A percentile compares a stretch with the other conserved stretches of the same genome.
These are phyloP conservation scores for Isatis lusitanica DNA, from an alignment of 441 rosid genomes.

Conservation along the genomic window DNA sequence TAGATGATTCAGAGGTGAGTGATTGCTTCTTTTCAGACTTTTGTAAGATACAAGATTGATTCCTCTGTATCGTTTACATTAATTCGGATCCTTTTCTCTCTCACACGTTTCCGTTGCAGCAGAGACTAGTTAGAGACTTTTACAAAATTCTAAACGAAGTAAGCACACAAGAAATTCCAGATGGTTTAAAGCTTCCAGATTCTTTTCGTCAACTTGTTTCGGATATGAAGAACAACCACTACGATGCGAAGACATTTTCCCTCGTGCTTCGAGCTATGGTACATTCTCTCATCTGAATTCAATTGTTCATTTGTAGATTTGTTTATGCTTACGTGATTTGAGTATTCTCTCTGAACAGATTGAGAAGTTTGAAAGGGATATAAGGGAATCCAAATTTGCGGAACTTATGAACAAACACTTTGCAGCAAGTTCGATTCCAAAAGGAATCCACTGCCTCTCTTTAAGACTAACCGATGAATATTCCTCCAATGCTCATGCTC, in stretches of 20 bases:
- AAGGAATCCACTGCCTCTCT: slow-evolving; percentile 90
- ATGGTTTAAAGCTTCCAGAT: slow-evolving; percentile 73
- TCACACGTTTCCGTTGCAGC: slow-evolving; percentile 37
- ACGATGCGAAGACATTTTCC: slow-evolving; percentile 83
- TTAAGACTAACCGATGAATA: slow-evolving; percentile 89
- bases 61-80: slow-evolving; percentile 25
- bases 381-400: slow-evolving; percentile 81
- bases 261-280: slow-evolving; percentile 85
- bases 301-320: not conserved
- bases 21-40: slow-evolving; percentile 5
- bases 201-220: slow-evolving; percentile 80
- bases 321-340: not conserved
- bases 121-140: slow-evolving; percentile 82
- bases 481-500: slow-evolving; percentile 94
- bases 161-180: slow-evolving; percentile 73
- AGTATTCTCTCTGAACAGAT: slow-evolving; percentile 47
- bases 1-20: slow-evolving; percentile 84
- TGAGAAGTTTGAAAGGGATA: slow-evolving; percentile 80
- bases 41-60: not conserved
- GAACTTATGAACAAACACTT: slow-evolving; percentile 95
- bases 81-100: slow-evolving; percentile 29
- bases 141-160: slow-evolving; percentile 78
- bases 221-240: slow-evolving; percentile 75
- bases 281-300: slow-evolving; percentile 18
- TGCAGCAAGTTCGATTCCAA: slow-evolving; percentile 95